Evolutionary conservation across 768 basidiomycete genomes (phyloP).

Genomic region (Boletus reticulatus): DNA sequence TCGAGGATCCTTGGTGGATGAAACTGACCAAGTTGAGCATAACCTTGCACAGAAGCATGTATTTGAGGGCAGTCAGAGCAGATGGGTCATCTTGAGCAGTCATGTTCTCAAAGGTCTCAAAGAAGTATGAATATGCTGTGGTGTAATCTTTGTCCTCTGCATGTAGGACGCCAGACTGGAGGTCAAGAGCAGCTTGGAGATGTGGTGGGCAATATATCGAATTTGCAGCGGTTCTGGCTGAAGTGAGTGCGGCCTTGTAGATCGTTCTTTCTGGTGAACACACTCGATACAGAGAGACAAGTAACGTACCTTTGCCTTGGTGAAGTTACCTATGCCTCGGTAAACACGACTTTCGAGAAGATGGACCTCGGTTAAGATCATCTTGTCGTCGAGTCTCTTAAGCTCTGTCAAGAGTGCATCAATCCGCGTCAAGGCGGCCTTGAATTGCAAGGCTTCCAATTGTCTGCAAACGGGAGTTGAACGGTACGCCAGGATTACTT

Average conservation of each 20-base stretch:
- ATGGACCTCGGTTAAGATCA: conserved; percentile 96
- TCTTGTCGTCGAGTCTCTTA: conserved; percentile 93
- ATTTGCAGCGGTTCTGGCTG: conserved; percentile 90
- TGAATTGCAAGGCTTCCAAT: conserved; percentile 73
- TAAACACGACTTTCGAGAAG: conserved; percentile 91
- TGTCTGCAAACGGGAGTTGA: conserved; percentile 42
- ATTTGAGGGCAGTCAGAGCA: conserved; percentile 87
- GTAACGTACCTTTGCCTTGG: conserved; percentile 77
- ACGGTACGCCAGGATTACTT: neutral
- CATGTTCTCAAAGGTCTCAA: conserved; percentile 92
- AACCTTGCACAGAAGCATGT: conserved; percentile 97
- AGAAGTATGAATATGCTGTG: conserved; percentile 96
- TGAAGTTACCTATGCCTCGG: conserved; percentile 82
- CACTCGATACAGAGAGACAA: neutral
- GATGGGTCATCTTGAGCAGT: conserved; percentile 70
- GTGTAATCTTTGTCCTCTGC: conserved; percentile 98
- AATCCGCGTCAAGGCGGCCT: conserved; percentile 76
- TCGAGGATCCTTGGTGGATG: neutral
- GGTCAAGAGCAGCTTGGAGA: conserved; percentile 58
- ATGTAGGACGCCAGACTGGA: conserved; percentile 80
- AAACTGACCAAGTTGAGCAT: conserved; percentile 88
- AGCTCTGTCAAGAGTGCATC: conserved; percentile 89
- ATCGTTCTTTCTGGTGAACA: neutral
- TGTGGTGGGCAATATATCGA: conserved; percentile 89
- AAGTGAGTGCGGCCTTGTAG: conserved; percentile 76